Evolutionary conservation across 495 filamentous ascomycete species (phyloP).

Genomic region (Pyrenula massariospora): DNA sequence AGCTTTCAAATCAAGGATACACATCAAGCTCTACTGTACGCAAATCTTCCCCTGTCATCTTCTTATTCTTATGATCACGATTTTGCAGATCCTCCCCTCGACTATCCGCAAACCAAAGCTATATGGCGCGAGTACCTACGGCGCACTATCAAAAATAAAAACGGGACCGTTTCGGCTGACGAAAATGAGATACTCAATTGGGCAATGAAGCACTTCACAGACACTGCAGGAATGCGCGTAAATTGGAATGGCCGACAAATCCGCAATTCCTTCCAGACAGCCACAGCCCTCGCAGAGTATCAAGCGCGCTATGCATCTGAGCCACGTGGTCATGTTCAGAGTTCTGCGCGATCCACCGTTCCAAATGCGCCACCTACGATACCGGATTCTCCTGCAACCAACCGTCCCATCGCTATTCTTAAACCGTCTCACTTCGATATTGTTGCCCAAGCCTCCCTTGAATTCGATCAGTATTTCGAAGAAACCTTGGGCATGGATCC

Average conservation of each 20-base stretch:
- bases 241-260: conserved; percentile 17
- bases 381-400: not conserved
- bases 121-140: not conserved
- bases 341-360: not conserved
- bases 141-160: not conserved
- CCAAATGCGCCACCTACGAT: not conserved
- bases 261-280: conserved; percentile 21
- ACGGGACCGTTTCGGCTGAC: not conserved
- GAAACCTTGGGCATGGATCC: not conserved
- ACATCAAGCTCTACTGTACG: conserved; percentile 30
- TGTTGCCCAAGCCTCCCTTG: conserved; percentile 5
- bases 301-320: conserved; percentile 5
- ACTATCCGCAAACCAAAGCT: conserved; percentile 5
- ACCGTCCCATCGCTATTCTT: not conserved
- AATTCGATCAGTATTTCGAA: conserved; percentile 7
- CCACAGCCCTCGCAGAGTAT: conserved; percentile 19
- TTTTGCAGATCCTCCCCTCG: conserved; percentile 18
- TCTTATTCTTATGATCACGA: conserved; percentile 16
- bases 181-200: conserved; percentile 2
- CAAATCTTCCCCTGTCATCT: conserved; percentile 5
- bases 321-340: not conserved
- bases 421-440: conserved; percentile 3
- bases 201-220: conserved; percentile 6
- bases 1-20: conserved; percentile 33
- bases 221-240: not conserved